Evolutionary conservation across 208 protist species (phyloP), one percentile per base, ranked within the genome.

Genomic region (Naegleria lovaniensis): DNA sequence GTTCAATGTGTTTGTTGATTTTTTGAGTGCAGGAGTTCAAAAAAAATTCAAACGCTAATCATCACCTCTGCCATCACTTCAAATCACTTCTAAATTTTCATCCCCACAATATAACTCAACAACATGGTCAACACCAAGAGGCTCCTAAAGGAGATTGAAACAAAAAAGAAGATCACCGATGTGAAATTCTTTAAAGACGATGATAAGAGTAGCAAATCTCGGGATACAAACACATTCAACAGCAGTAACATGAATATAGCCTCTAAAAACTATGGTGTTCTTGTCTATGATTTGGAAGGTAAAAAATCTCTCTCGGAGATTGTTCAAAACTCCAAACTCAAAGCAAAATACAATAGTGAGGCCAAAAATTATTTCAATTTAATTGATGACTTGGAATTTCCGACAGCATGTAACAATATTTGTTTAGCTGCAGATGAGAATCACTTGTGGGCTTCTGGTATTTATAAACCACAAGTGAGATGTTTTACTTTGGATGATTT

Each of bases 311-410:
- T 89, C 7, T 13, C 22, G 19, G n/a, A 89, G 9, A 89, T 89
- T 38, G 9, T 89, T 67, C 5, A 67, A n/a, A 52, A 67, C 0
- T 67, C 48, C 5, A 89, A 89, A 11, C 22, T 89, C 0, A 89
- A 89, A 29, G 48, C 41, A 29, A 55, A 40, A 38, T 89, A 89
- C 39, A 89, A 89, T 67, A 40, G 4, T 0, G 55, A 79, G 29
- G 87, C 16, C 7, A 43, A 79, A 83, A 79, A 90, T 36, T 90
- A 90, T 51, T 48, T 48, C 13, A 79, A 75, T 11, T 51, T 75
- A 36, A 90, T 90, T 79, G 87, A 90, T 36, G 52, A 79, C 51
- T 79, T 90, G 38, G 55, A 79, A 79, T 90, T 90, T 51, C 87
- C 87, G 5, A 79, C 55, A 22, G 48, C 87, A 36, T 41, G 48